Evolutionary conservation across 148 eudicot genomes (phyloP), one percentile per base, ranked within the genome.

Genomic region (Amaranthus cruentus): DNA sequence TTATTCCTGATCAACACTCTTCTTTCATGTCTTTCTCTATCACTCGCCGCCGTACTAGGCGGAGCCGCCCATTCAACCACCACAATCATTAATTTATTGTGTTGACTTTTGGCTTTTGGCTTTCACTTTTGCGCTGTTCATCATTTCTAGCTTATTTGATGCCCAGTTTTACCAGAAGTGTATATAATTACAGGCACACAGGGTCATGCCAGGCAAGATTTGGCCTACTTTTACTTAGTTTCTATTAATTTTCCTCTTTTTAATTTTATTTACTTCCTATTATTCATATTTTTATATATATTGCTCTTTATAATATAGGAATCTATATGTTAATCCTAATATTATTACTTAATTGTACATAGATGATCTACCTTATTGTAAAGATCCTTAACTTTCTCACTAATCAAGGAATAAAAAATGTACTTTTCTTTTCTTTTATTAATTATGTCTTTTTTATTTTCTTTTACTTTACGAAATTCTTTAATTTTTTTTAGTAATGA

Each of bases 161-260:
- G 51, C 62, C 62, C 48, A 7, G 15, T 47, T 49, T 21, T 48
- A 42, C 66, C 3, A 38, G 7, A 75, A 74, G 62, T 82, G 81
- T 82, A 82, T 63, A 80, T 75, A 76, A 28, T 54, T 68, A 57
- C 70, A 28, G 84, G 84, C 84, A 82, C 79, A 75, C 84, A 75
- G 84, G 82, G 76, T 82, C 84, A 82, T 78, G 81, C 84, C 84
- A 82, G 84, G 84, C 84, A 78, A 82, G 74, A 68, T 57, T 50
- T 75, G 73, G 59, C 73, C 78, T 57, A 28, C 9, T 21, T 21
- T 60, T 66, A n/a, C 15, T n/a, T 52, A 2, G 8, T 7, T 72
- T 65, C 8, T 6, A n/a, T 9, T 28, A 28, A 56, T 38, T 42
- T 65, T 74, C 62, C 42, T 46, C 8, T 18, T 55, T 15, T 58